Conservation (phyloP, 352 stramenopile species). For the Hyaloperonospora brassicae region DNA sequence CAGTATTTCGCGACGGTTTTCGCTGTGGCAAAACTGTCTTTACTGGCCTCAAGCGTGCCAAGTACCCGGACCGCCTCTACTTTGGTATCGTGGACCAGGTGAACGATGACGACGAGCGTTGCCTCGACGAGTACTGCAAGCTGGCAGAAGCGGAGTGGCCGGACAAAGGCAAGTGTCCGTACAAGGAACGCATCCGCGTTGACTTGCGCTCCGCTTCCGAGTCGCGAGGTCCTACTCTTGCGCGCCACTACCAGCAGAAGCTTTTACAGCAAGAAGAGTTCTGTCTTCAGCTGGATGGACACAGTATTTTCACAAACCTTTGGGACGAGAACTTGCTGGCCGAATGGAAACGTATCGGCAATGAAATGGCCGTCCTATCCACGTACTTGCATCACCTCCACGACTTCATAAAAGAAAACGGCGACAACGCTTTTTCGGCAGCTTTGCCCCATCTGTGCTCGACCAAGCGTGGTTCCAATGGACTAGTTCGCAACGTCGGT, state of each 20-base stretch:
- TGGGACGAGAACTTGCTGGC: constrained; percentile 70
- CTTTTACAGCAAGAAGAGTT: constrained; percentile 72
- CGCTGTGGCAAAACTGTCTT: constrained; percentile 77
- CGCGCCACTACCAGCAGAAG: constrained; percentile 76
- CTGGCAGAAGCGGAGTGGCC: constrained; percentile 63
- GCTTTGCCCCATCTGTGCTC: constrained; percentile 13
- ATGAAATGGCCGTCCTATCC: constrained; percentile 79
- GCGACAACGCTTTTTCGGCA: constrained; percentile 54
- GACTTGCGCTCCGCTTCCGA: constrained; percentile 59
- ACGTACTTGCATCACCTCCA: constrained; percentile 81
- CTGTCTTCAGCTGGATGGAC: constrained; percentile 75
- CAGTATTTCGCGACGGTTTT: constrained; percentile 75
- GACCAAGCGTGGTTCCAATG: not conserved
- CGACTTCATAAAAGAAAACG: constrained; percentile 72
- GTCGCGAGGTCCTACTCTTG: constrained; percentile 68
- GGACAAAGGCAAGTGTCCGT: constrained; percentile 52
- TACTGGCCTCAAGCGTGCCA: constrained; percentile 63
- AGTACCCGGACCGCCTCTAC: constrained; percentile 59
- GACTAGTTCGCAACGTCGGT: constrained; percentile 56
- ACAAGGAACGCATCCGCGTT: constrained; percentile 62
- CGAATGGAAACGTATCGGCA: constrained; percentile 66
- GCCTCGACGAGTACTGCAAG: constrained; percentile 71
- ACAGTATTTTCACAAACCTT: constrained; percentile 81
- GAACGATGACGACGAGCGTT: constrained; percentile 56
- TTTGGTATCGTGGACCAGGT: constrained; percentile 83